A percentile compares a stretch with the other conserved stretches of the same genome.
phyloP scores from a whole-genome alignment of 116 monocot genomes.

The Papilionanthe hybrid region DNA sequence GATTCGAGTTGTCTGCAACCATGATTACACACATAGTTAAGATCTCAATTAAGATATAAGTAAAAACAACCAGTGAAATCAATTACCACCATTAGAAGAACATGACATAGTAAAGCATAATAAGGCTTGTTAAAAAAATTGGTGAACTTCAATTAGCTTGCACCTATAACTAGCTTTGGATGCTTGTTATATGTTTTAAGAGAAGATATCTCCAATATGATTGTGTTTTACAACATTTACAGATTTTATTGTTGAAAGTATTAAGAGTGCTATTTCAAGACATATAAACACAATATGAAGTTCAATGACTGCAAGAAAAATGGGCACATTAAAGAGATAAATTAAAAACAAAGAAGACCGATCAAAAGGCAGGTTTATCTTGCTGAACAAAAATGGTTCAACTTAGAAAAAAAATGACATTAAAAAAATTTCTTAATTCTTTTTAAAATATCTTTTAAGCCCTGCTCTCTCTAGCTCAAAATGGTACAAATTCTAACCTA shows the following conservation, averaged over 20 bases:
- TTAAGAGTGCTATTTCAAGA: no score
- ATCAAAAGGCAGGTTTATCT: no score
- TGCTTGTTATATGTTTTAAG: not conserved
- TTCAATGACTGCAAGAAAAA: no score
- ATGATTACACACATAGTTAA: not conserved
- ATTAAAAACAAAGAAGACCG: no score
- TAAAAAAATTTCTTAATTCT: no score
- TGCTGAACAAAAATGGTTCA: no score
- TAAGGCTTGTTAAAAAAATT: not conserved
- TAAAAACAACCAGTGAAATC: not conserved
- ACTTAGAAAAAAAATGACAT: no score
- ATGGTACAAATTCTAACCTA: no score
- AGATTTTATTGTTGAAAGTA: not conserved
- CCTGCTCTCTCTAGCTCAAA: no score
- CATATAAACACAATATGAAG: no score
- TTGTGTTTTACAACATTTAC: not conserved
- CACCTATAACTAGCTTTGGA: not conserved
- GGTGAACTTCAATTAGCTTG: not conserved
- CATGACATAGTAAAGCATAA: not conserved
- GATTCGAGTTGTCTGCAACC: conserved; percentile 75
- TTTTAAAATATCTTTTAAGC: no score
- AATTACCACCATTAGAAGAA: not conserved
- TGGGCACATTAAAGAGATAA: no score
- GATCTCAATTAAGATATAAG: not conserved
- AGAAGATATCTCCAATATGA: not conserved